Base-by-base conservation (phyloP, 495 filamentous ascomycete species). In the Aspergillus ellipticus region DNA sequence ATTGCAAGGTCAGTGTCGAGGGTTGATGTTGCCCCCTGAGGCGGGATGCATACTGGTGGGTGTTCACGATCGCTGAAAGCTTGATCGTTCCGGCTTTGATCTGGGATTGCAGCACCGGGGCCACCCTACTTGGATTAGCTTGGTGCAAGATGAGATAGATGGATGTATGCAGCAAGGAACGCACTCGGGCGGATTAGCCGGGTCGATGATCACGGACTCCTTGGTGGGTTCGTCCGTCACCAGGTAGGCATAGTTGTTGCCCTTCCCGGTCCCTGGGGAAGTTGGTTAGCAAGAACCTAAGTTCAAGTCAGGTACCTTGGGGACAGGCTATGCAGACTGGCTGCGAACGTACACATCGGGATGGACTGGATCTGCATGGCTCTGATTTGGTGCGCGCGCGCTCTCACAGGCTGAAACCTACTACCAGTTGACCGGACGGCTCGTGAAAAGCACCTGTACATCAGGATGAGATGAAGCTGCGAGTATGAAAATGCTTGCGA, bases 191-290 rank as follows among this genome's bases (percentile, higher is more conserved):
- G 93, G 93, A 71, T 97, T 83, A 16, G 94, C 94, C 24, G 94
- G 95, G 61, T 98, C 94, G 59, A 98, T 89, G 39, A 98, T 89
- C 39, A 96, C 91, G n/a, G 95, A 90, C 62, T 89, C 87, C 66
- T 88, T 94, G 2, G 91, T 86, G 60, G 89, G 87, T 59, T 97
- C 92, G 66, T 98, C 94, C 28, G 87, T 82, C 16, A 98, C 87
- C 2, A 98, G 83, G 67, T 98, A 98, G 65, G 95, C 93, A 77
- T 97, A 98, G 74, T 97, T 98, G 70, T 98, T 89, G 66, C 85
- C 82, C 51, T 75, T 88, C 42, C 94, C 95, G 74, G 83, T 86
- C 92, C 93, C 94, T 96, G 42, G n/a, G 26, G n/a, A 42, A 35
- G 31, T 42, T 24, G 62, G 42, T 41, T 29, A 59, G 31, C 20